Evolutionary conservation across 1,284 basidiomycete genomes (phyloP).

Genomic region (Ceratobasidium sp.): DNA sequence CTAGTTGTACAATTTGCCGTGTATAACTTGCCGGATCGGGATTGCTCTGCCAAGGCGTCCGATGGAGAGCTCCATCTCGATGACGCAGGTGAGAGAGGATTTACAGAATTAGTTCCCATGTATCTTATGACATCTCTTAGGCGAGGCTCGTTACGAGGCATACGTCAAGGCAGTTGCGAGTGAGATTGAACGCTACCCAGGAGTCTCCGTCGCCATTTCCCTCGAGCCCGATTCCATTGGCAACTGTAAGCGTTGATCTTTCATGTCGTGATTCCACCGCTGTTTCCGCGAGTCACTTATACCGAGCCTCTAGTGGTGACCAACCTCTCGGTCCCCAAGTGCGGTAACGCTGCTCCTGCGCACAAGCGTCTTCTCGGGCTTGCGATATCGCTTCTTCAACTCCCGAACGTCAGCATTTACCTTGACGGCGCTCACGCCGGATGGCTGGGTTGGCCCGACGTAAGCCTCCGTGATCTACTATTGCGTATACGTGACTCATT

Average conservation of each 20-base stretch:
- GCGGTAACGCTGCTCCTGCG: conserved; percentile 48
- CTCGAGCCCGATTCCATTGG: conserved; percentile 50
- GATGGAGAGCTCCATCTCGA: conserved; percentile 44
- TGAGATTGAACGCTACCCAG: conserved; percentile 46
- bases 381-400: conserved; percentile 35
- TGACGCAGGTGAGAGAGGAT: conserved; percentile 38
- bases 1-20: conserved; percentile 48
- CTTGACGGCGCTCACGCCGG: conserved; percentile 48
- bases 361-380: conserved; percentile 45
- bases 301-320: conserved; percentile 44
- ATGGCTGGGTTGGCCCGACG: conserved; percentile 48
- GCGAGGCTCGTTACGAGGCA: conserved; percentile 48
- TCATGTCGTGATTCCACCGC: no score
- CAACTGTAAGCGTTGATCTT: conserved; percentile 37
- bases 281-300: background rate
- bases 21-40: conserved; percentile 49
- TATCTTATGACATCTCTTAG: conserved; percentile 8
- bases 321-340: conserved; percentile 48
- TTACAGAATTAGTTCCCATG: background rate
- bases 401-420: conserved; percentile 47
- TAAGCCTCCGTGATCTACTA: conserved; percentile 5
- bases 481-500: background rate
- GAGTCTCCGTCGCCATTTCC: conserved; percentile 47
- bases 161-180: conserved; percentile 46
- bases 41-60: conserved; percentile 50